phyloP scores from a whole-genome alignment of 1,139 yeast species.

The Scheffersomyces titani region DNA sequence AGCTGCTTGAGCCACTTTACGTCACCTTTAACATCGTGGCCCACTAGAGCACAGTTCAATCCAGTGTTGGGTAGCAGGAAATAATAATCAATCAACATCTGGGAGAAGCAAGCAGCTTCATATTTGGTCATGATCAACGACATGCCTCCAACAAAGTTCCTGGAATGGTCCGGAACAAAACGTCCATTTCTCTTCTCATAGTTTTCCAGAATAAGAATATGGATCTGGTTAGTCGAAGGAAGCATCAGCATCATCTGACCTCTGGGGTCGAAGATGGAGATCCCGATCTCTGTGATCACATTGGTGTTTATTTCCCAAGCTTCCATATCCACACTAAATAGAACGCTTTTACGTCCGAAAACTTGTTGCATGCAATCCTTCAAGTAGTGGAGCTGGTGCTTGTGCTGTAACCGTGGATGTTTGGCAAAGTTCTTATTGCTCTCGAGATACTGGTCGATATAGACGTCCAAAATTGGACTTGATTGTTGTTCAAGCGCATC shows the following conservation, averaged over 20 bases:
- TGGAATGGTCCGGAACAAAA: slow-evolving; percentile 64
- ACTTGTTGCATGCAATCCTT: slow-evolving; percentile 26
- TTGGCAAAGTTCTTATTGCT: background rate
- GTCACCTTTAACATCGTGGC: slow-evolving; percentile 71
- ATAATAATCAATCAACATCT: slow-evolving; percentile 44
- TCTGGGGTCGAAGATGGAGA: slow-evolving; percentile 65
- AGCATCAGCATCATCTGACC: slow-evolving; percentile 36
- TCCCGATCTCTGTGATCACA: slow-evolving; percentile 65
- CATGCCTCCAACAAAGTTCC: slow-evolving; percentile 56
- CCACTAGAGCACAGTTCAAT: slow-evolving; percentile 50
- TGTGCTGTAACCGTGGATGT: background rate
- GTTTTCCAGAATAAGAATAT: slow-evolving; percentile 58
- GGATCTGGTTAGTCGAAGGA: slow-evolving; percentile 53
- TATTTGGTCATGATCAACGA: slow-evolving; percentile 43
- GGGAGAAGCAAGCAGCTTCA: slow-evolving; percentile 41
- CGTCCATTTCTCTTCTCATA: slow-evolving; percentile 50
- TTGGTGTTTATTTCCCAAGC: slow-evolving; percentile 55
- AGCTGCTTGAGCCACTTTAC: slow-evolving; percentile 49
- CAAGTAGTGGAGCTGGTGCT: slow-evolving; percentile 16
- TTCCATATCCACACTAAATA: slow-evolving; percentile 65
- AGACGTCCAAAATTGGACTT: background rate
- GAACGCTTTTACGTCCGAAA: slow-evolving; percentile 32
- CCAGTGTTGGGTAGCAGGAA: slow-evolving; percentile 19
- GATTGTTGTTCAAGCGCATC: background rate
- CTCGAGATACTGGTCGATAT: slow-evolving; percentile 1